Base-by-base conservation (phyloP, 257 asterid species). In the Scutellaria barbata region DNA sequence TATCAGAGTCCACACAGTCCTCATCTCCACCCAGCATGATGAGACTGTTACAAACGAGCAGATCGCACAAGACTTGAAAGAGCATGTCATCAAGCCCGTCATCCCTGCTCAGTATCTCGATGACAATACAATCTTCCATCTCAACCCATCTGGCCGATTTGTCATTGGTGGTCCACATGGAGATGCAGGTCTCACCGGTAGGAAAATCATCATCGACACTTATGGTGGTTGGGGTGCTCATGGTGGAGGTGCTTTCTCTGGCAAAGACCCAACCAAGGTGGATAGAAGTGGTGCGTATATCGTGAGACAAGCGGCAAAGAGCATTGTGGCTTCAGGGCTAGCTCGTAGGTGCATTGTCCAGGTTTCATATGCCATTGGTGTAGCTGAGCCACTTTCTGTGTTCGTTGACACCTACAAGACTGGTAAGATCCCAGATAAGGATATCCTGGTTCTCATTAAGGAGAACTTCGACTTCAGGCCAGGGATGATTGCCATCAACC, bases 161-260 rank as follows among this genome's bases (percentile, higher is more conserved):
- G 95, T 88, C 17, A 82, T 81, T 11, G 95, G 95, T 40, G 95
- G 95, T 18, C 91, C 95, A 4, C 89, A 85, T 50, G 88, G 89
- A 20, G 95, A 88, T 72, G 91, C 95, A 13, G 95, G 91, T 52
- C 88, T 85, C 39, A 85, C 95, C 1, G 89, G 95, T 5, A 74
- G 91, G 72, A 88, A 85, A 46, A 81, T 88, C 68, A 82, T 88
- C 54, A 84, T 88, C 0, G 95, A 88, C 51, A 88, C 91, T 0
- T 85, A 88, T 7, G 91, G 95, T 52, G 95, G 95, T 2, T 87
- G 94, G 94, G 94, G 89, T 7, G 87, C 90, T 60, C 94, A 87
- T 3, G 94, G 94, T 33, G 90, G 94, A 0, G 94, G 94, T 80
- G 94, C 94, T 25, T 87, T 87, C 78, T 87, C 90, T 1, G 94